A percentile compares a stretch with the other conserved stretches of the same genome.
Conservation (phyloP, 2,329 filamentous ascomycete genomes). For the Malbranchea cinnamomea region DNA sequence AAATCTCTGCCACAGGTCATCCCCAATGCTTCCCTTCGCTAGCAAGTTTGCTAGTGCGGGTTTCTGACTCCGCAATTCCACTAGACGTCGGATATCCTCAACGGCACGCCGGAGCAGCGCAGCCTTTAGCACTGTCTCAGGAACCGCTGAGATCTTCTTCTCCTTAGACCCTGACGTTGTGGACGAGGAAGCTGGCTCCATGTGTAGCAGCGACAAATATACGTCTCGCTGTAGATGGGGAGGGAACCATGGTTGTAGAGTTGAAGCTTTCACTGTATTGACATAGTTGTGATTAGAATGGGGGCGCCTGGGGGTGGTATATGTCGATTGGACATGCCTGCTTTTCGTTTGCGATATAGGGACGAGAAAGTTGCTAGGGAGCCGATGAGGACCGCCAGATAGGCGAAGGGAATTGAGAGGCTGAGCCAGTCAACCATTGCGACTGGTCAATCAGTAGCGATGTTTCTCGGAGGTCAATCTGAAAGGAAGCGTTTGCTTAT, state of each 20-base stretch:
- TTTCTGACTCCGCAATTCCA: slow-evolving; percentile 78
- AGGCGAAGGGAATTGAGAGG: slow-evolving; percentile 75
- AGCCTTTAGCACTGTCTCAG: slow-evolving; percentile 73
- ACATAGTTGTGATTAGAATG: too few species aligned
- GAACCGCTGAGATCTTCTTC: slow-evolving; percentile 55
- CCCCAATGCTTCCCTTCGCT: slow-evolving; percentile 82
- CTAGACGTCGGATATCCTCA: slow-evolving; percentile 84
- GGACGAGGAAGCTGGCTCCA: slow-evolving; percentile 37
- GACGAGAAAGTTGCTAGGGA: slow-evolving; percentile 84
- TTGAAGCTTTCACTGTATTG: slow-evolving; percentile 56
- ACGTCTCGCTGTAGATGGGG: slow-evolving; percentile 84
- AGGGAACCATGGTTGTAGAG: slow-evolving; percentile 87
- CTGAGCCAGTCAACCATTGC: slow-evolving; percentile 60
- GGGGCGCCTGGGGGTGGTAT: background rate
- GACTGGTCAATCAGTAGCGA: too few species aligned
- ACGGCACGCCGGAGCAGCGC: slow-evolving; percentile 77
- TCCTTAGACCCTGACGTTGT: slow-evolving; percentile 33
- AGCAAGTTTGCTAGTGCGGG: slow-evolving; percentile 69
- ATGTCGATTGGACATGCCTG: slow-evolving; percentile 39
- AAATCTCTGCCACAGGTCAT: slow-evolving; percentile 92
- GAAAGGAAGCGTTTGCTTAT: too few species aligned
- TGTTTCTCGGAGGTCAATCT: too few species aligned
- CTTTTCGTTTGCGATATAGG: slow-evolving; percentile 86
- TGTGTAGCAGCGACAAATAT: slow-evolving; percentile 81
- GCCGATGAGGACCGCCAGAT: slow-evolving; percentile 72